These are phyloP conservation scores for Candida sithepensis DNA, from an alignment of 805 yeast genomes.

Conservation along the genomic window DNA sequence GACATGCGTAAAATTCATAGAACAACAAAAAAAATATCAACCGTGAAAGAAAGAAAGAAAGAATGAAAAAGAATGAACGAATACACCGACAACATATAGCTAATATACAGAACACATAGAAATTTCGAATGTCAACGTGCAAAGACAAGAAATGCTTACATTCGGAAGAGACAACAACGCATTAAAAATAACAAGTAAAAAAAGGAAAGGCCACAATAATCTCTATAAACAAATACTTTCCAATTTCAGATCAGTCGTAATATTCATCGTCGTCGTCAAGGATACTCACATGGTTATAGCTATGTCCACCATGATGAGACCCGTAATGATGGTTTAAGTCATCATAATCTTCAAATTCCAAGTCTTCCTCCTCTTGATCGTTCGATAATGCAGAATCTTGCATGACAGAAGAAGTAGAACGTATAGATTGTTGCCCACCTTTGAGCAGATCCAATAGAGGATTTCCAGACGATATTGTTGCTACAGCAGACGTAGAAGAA, in stretches of 20 bases:
- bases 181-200: no score
- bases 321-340: constrained; percentile 22
- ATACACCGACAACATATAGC: neutral
- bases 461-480: neutral
- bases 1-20: neutral
- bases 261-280: constrained; percentile 17
- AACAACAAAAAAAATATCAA: neutral
- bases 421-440: neutral
- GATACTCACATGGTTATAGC: constrained; percentile 19
- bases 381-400: neutral
- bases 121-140: no score
- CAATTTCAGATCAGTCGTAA: constrained; percentile 3
- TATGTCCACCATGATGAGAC: constrained; percentile 4
- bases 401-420: neutral
- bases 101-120: neutral
- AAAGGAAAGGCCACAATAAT: neutral
- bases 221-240: neutral
- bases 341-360: constrained; percentile 23
- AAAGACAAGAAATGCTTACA: no score
- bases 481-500: neutral
- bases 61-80: neutral
- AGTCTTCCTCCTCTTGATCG: constrained; percentile 11
- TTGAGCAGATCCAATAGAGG: neutral
- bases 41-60: neutral
- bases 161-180: no score